phyloP scores from a whole-genome alignment of 257 asterid genomes.

The Ocimum tenuiflorum region DNA sequence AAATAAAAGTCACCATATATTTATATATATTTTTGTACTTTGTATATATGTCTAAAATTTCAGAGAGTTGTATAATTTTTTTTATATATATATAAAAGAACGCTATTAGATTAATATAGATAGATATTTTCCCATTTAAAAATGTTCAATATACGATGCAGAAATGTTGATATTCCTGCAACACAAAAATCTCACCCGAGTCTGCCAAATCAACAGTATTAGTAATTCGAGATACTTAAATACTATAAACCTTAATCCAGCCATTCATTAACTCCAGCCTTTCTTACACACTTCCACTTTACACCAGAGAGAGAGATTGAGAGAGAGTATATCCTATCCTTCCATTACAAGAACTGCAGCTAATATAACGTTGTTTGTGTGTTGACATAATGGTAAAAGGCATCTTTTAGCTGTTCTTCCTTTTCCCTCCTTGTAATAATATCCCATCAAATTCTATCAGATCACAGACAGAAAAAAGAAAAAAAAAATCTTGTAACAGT shows the following conservation, averaged over 20 bases:
- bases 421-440: not conserved
- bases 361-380: constrained; percentile 14
- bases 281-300: constrained; percentile 12
- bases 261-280: constrained; percentile 23
- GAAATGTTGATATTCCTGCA: constrained; percentile 6
- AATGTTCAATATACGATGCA: constrained; percentile 30
- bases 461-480: not conserved
- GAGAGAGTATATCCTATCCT: no score
- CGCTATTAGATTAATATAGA: no score
- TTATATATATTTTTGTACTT: no score
- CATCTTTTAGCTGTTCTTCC: constrained; percentile 26
- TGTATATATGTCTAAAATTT: no score
- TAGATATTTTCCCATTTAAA: not conserved
- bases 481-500: not conserved
- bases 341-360: no score
- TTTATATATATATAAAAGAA: no score
- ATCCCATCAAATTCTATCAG: not conserved
- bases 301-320: constrained; percentile 13
- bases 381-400: constrained; percentile 40
- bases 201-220: not conserved
- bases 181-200: not conserved
- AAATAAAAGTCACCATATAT: no score
- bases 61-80: no score
- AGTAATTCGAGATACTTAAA: constrained; percentile 15
- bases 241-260: constrained; percentile 21